Percentiles rank a stretch among this genome's conserved stretches.
phyloP scores from a whole-genome alignment of 768 basidiomycete genomes.

The Psilocybe azurescens region DNA sequence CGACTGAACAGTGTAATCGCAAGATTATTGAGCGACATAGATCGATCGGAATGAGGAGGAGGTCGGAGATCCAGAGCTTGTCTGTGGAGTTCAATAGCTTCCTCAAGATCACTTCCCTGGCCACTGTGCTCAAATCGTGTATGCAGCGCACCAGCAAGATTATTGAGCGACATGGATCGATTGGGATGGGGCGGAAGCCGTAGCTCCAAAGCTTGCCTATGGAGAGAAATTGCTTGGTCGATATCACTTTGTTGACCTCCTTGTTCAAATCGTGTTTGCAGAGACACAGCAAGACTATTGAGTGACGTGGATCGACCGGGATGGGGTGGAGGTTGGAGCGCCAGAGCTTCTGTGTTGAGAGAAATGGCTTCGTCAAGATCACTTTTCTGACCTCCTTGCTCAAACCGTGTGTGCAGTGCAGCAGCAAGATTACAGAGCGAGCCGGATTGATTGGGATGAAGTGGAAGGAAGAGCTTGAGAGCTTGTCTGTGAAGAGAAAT shows the following conservation, averaged over 20 bases:
- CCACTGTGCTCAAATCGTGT: not conserved
- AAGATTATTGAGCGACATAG: not conserved
- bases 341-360: too few species aligned
- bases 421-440: too few species aligned
- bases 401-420: not conserved
- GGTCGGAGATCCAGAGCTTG: not conserved
- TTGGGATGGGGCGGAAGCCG: not conserved
- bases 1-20: not conserved
- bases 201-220: not conserved
- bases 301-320: too few species aligned
- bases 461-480: not conserved
- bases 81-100: not conserved
- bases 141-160: not conserved
- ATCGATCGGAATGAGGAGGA: not conserved
- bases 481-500: not conserved
- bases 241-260: not conserved
- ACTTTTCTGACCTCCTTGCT: not conserved
- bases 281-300: not conserved
- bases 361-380: too few species aligned
- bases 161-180: not conserved
- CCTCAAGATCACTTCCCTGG: not conserved
- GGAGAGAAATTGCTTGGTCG: not conserved
- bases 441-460: too few species aligned
- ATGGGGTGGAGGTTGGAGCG: too few species aligned
- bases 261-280: not conserved